These are phyloP conservation scores for Porcisia deanei DNA, from an alignment of 208 protist genomes.

Conservation along the genomic window DNA sequence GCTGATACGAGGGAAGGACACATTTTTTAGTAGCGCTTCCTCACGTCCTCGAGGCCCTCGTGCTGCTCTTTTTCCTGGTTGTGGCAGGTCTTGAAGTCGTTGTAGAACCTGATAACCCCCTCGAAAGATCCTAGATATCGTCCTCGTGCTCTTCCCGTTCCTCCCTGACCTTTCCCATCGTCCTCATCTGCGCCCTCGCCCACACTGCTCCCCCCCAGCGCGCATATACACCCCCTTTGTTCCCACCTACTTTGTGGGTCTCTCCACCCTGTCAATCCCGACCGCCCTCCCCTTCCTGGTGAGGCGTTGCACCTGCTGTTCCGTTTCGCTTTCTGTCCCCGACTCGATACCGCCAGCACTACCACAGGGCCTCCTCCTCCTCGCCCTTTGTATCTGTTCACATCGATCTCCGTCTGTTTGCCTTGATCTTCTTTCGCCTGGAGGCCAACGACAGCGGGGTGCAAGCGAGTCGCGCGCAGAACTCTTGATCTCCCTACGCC, in stretches of 20 bases:
- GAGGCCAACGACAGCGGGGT: too few species aligned
- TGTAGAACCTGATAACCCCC: too few species aligned
- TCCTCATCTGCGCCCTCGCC: neutral
- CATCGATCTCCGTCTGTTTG: neutral
- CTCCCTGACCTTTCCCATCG: neutral
- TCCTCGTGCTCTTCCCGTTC: neutral
- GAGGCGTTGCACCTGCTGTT: neutral
- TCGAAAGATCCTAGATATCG: neutral
- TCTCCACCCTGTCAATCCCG: neutral
- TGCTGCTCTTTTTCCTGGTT: too few species aligned
- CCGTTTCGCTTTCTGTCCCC: neutral
- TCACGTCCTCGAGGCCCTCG: too few species aligned
- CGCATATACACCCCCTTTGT: neutral
- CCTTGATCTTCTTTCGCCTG: too few species aligned
- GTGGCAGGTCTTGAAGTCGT: too few species aligned
- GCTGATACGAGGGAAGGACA: too few species aligned
- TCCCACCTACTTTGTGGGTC: neutral
- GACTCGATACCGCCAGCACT: neutral
- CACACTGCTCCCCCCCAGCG: neutral
- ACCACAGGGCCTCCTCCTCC: too few species aligned
- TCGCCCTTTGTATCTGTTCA: neutral
- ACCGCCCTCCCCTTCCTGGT: neutral
- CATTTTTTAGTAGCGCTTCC: too few species aligned
- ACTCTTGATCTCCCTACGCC: neutral
- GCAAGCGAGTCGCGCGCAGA: neutral